Evolutionary conservation across 306 rosid genomes (phyloP), one percentile per base, ranked within the genome.

Genomic region (Crotalaria pallida): DNA sequence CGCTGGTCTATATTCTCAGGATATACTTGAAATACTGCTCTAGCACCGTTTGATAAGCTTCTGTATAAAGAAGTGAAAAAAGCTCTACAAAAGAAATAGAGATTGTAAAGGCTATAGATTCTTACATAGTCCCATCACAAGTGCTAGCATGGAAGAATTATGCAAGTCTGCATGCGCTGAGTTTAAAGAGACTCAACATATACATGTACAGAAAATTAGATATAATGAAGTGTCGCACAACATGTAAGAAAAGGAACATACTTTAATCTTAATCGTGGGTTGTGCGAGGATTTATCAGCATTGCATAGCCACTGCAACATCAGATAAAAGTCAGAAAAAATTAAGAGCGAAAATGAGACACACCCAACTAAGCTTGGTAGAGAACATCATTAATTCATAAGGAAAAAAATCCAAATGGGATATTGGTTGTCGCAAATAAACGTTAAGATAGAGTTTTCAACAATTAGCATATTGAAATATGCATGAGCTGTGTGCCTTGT

Each of bases 301-400:
- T 90, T 88, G 88, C 98, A 94, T 79, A 94, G 43, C 98, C 98
- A 94, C 98, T 90, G 96, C 76, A 84, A 40, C 59, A 61, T 51
- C 61, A 69, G 36, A 56, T 3, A 56, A 15, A 62, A 67, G 48
- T 74, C 18, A n/a, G n/a, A 51, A 11, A 74, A 51, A 50, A 45
- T 58, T 19, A 71, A 29, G 58, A 52, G 62, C 48, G 52, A 15
- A 52, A 49, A 74, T 15, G 59, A 66, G 15, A 62, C 31, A 60
- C 11, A 48, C 57, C 31, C 58, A 40, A 18, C 22, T 18, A 52
- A 77, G 27, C 58, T 50, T 7, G 8, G 36, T 13, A 51, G 52
- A 45, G 19, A 68, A 38, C 38, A 62, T 33, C 18, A 49, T 36
- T 49, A 19, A 62, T 55, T 61, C 26, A 41, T 17, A 33, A 44